Percentiles rank a stretch among this genome's conserved stretches.
Evolutionary conservation across 257 asterid species (phyloP).

Genomic region (Datura wrightii): DNA sequence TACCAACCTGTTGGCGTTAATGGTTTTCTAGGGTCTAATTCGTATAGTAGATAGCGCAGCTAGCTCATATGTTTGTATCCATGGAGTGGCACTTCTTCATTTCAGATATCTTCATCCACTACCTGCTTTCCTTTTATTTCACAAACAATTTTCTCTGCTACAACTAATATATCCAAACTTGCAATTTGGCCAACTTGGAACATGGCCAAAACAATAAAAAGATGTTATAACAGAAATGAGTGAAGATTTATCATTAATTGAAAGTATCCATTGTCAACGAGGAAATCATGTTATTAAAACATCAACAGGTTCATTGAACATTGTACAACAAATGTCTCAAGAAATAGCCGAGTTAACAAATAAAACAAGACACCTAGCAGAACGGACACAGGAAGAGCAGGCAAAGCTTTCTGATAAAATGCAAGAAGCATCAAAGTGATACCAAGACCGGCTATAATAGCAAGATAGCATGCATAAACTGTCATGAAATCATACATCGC

Average conservation of each 20-base stretch:
- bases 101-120: not conserved
- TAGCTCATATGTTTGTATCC: not conserved
- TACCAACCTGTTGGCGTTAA: not conserved
- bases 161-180: not conserved
- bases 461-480: conserved; percentile 95
- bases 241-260: conserved; percentile 13
- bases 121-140: not conserved
- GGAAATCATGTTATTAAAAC: conserved; percentile 58
- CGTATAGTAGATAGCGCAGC: not conserved
- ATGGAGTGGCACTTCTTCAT: not conserved
- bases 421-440: conserved; percentile 85
- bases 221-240: not conserved
- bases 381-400: conserved; percentile 92
- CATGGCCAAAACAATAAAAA: conserved; percentile 11
- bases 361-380: conserved; percentile 86
- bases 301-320: conserved; percentile 82
- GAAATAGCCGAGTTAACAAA: conserved; percentile 78
- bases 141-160: not conserved
- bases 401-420: conserved; percentile 86
- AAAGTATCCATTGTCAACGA: not conserved
- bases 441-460: conserved; percentile 94
- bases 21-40: not conserved
- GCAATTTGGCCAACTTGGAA: not conserved
- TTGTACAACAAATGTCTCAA: conserved; percentile 84
- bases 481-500: conserved; percentile 97